Evolutionary conservation across 371 early-diverging fungal genomes (phyloP), one percentile per base, ranked within the genome.

Genomic region (Mortierella sp.): DNA sequence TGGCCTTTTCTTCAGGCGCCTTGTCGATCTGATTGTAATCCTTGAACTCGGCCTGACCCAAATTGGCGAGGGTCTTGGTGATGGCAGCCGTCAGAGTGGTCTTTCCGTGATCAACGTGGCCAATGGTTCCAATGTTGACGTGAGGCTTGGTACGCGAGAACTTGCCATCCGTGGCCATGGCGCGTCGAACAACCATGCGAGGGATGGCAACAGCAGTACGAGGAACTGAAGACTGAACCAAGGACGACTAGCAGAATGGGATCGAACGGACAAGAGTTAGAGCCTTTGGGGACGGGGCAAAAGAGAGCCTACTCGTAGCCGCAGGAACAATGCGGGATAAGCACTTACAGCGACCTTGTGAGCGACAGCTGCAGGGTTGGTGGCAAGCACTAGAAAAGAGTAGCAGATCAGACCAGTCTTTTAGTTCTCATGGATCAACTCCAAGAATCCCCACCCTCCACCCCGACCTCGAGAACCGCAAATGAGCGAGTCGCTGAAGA

Each of bases 71-170:
- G 54, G 94, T 94, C 88, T 97, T 98, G 78, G 99, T 98, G 80
- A 99, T 99, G 65, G 99, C 99, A 50, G 97, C 98, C 18, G 99
- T 99, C 80, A 99, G 91, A 19, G 99, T 98, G 23, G 99, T 97
- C 89, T 99, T 99, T 58, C 99, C 99, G 89, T 99, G 99, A 82
- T 99, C 99, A 68, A 99, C 99, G 86, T 99, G 99, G 60, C 99
- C 99, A 72, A 99, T 98, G 52, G 99, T 99, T 76, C 99, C 99
- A 78, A 99, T 97, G 88, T 99, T 99, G 78, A 99, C 93, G 82
- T 99, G 99, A 27, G 99, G 98, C 91, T 97, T 97, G 50, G 79
- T 67, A 72, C 93, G 91, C 38, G 80, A 71, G 82, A 90, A 90
- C 81, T 87, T 89, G 60, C 48, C 54, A 30, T 74, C 74, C 16